Conservation (phyloP, 2,329 filamentous ascomycete species). For the Aspergillus intermedius region DNA sequence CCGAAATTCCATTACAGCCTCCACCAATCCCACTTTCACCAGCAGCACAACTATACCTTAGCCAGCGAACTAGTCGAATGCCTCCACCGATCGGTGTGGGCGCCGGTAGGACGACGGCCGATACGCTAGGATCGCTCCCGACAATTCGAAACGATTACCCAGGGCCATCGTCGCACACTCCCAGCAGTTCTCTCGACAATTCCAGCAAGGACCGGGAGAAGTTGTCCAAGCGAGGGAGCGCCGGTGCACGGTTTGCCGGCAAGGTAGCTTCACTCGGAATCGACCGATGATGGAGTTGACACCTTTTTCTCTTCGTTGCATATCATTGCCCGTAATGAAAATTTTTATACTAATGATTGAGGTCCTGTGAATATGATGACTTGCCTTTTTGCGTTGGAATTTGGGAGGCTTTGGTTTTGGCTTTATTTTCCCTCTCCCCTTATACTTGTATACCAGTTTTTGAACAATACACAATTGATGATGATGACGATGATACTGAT, state of each 20-base stretch:
- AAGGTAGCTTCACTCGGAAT: slow-evolving; percentile 41
- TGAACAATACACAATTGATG: too few relatives aligned
- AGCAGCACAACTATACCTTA: slow-evolving; percentile 75
- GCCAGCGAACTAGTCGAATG: slow-evolving; percentile 56
- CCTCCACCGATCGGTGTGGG: slow-evolving; percentile 39
- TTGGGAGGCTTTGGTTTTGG: too few relatives aligned
- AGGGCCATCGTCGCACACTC: slow-evolving; percentile 21
- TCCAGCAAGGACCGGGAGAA: slow-evolving; percentile 55
- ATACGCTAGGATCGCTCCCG: slow-evolving; percentile 59
- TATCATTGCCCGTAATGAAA: slow-evolving; percentile 2
- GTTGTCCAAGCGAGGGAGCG: slow-evolving; percentile 72
- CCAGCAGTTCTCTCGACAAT: slow-evolving; percentile 26
- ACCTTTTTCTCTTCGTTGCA: background rate
- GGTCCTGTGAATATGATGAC: slow-evolving; percentile 10
- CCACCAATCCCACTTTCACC: slow-evolving; percentile 78
- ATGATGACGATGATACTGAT: too few relatives aligned
- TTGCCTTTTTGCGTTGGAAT: slow-evolving; percentile 1
- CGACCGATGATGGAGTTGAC: slow-evolving; percentile 28
- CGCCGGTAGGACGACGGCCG: slow-evolving; percentile 35
- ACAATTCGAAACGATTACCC: slow-evolving; percentile 34
- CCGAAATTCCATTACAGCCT: slow-evolving; percentile 68
- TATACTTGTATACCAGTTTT: too few relatives aligned
- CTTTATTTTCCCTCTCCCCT: too few relatives aligned
- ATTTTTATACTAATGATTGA: slow-evolving; percentile 19
- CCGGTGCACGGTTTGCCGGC: slow-evolving; percentile 60